Conservation (phyloP, 2,329 filamentous ascomycete species). For the Hypoxylon sp. region DNA sequence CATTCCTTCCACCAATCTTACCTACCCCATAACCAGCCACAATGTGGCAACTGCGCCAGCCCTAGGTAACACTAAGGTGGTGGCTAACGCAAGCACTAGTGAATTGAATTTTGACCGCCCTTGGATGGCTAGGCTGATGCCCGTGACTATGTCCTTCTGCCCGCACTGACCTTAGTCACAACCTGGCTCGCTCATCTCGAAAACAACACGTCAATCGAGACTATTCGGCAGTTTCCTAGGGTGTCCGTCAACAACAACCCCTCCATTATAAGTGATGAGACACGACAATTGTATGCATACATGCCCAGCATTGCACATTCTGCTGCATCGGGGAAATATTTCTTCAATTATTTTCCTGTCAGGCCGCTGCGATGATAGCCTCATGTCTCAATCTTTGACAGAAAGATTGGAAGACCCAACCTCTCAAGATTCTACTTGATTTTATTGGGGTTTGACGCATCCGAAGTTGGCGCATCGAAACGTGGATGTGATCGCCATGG, state of each 20-base stretch:
- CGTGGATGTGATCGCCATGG: constrained; percentile 42
- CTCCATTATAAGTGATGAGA: constrained; percentile 16
- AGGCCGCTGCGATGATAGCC: constrained; percentile 17
- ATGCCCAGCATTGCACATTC: constrained; percentile 16
- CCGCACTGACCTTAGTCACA: constrained; percentile 41
- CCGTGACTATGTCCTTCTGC: constrained; percentile 33
- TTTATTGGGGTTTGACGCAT: constrained; percentile 21
- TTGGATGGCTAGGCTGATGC: constrained; percentile 35
- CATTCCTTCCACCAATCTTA: no score
- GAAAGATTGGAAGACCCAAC: constrained; percentile 16
- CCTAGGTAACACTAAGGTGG: background rate
- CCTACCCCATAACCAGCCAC: constrained; percentile 20
- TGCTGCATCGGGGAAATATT: constrained; percentile 5
- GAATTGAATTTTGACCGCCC: constrained; percentile 39
- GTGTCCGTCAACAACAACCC: constrained; percentile 30
- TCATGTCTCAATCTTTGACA: constrained; percentile 20
- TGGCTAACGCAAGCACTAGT: constrained; percentile 5
- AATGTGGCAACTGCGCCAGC: constrained; percentile 23
- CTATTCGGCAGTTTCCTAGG: constrained; percentile 38
- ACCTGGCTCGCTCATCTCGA: constrained; percentile 37
- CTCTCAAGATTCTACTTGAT: constrained; percentile 27
- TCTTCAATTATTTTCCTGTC: constrained; percentile 3
- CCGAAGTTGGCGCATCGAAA: constrained; percentile 27
- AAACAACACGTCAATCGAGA: constrained; percentile 46
- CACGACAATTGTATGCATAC: constrained; percentile 23